These are phyloP conservation scores for Zhuliangozyma blackwelliae DNA, from an alignment of 1,139 yeast species.

Conservation along the genomic window DNA sequence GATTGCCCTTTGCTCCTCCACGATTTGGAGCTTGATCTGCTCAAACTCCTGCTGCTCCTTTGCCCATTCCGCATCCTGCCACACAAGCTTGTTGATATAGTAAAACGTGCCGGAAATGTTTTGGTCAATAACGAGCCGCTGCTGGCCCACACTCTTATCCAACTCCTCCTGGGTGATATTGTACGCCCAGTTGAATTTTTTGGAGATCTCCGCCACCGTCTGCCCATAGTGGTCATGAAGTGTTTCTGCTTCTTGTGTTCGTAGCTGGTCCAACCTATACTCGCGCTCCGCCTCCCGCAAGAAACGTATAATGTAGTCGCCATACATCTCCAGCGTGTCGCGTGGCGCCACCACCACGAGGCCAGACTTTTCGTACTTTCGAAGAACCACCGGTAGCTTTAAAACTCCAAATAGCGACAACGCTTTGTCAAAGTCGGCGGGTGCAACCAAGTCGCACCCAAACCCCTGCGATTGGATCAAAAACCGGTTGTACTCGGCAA, in stretches of 20 bases:
- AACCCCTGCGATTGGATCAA: slow-evolving; percentile 36
- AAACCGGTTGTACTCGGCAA: slow-evolving; percentile 41
- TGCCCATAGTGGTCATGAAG: slow-evolving; percentile 24
- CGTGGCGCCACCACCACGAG: slow-evolving; percentile 28
- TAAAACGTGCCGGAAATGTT: slow-evolving; percentile 56
- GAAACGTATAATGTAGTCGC: slow-evolving; percentile 21
- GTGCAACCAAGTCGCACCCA: slow-evolving; percentile 33
- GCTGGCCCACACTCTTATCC: slow-evolving; percentile 53
- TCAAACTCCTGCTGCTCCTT: slow-evolving; percentile 10
- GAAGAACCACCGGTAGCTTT: slow-evolving; percentile 29
- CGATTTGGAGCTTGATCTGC: slow-evolving; percentile 13
- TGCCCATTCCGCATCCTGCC: slow-evolving; percentile 8
- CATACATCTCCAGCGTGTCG: slow-evolving; percentile 16
- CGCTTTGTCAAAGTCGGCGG: slow-evolving; percentile 30
- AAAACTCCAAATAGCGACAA: slow-evolving; percentile 27
- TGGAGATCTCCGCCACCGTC: slow-evolving; percentile 36
- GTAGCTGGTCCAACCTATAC: slow-evolving; percentile 24
- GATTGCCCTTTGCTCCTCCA: slow-evolving; percentile 18
- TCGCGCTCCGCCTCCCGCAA: slow-evolving; percentile 20
- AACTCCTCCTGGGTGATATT: slow-evolving; percentile 68
- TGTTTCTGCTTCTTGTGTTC: slow-evolving; percentile 16
- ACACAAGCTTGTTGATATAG: slow-evolving; percentile 27
- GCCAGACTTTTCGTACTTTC: slow-evolving; percentile 33
- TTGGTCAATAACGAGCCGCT: slow-evolving; percentile 63
- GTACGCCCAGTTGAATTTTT: slow-evolving; percentile 56